Percentiles rank a stretch among this genome's conserved stretches.
phyloP scores from a whole-genome alignment of 257 asterid species.

The Perilla frutescens region DNA sequence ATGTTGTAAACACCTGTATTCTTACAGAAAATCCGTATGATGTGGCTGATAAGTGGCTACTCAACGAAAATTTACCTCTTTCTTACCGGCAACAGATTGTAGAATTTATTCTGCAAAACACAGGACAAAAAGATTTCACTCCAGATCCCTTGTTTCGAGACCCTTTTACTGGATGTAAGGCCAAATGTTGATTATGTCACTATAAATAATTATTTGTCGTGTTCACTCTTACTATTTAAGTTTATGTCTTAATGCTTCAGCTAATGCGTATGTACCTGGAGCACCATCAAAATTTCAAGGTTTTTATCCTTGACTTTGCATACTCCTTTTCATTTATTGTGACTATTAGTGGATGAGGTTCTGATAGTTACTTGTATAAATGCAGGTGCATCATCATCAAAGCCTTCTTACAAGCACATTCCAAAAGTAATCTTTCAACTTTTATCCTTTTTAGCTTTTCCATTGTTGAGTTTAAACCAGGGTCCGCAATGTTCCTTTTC shows the following conservation, averaged over 20 bases:
- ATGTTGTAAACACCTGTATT: constrained; percentile 25
- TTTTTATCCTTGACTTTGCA: constrained; percentile 35
- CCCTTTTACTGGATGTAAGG: constrained; percentile 96
- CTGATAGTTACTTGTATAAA: constrained; percentile 38
- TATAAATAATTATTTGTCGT: constrained; percentile 17
- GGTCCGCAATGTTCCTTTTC: background rate
- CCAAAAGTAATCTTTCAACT: constrained; percentile 68
- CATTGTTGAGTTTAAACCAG: background rate
- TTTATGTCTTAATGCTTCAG: constrained; percentile 59
- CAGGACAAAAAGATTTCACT: constrained; percentile 79
- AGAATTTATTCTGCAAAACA: constrained; percentile 84
- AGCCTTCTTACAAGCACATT: constrained; percentile 87
- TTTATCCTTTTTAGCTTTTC: constrained; percentile 7
- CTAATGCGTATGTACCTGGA: constrained; percentile 93
- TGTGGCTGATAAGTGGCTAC: constrained; percentile 95
- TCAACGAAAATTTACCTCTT: constrained; percentile 86
- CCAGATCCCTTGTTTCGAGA: constrained; percentile 82
- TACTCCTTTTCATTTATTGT: constrained; percentile 25
- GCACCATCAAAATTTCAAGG: constrained; percentile 72
- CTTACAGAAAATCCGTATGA: constrained; percentile 87
- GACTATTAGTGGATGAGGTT: constrained; percentile 33
- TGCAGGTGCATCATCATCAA: constrained; percentile 51
- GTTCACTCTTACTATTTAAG: constrained; percentile 21
- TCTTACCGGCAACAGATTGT: constrained; percentile 93
- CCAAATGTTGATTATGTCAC: constrained; percentile 22